Percentiles rank a stretch among this genome's conserved stretches.
Evolutionary conservation across 345 rosid species (phyloP).

Genomic region (Rhizophora apiculata): DNA sequence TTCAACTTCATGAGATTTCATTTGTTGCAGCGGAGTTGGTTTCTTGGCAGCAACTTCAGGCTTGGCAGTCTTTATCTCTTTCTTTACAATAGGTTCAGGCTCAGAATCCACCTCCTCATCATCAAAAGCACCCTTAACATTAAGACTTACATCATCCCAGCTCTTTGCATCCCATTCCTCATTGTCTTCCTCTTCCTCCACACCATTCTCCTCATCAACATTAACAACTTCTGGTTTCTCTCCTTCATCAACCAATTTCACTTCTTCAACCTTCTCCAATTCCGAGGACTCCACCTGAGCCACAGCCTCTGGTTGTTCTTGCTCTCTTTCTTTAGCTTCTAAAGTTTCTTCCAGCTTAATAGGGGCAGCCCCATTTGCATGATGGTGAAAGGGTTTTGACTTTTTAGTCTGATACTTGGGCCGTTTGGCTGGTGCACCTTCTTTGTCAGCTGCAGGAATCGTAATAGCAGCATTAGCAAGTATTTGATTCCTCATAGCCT

Average conservation of each 20-base stretch:
- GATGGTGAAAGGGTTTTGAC: constrained; percentile 55
- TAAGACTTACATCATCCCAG: constrained; percentile 86
- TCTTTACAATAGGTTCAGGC: constrained; percentile 50
- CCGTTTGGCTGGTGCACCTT: constrained; percentile 55
- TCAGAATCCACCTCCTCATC: constrained; percentile 79
- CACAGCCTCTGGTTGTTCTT: constrained; percentile 33
- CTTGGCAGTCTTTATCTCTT: constrained; percentile 46
- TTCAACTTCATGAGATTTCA: constrained; percentile 31
- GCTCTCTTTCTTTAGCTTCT: constrained; percentile 25
- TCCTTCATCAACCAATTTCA: constrained; percentile 34
- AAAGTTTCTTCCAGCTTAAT: constrained; percentile 29
- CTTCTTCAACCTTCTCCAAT: constrained; percentile 43
- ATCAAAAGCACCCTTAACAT: constrained; percentile 76
- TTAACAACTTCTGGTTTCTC: constrained; percentile 47
- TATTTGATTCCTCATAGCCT: constrained; percentile 83
- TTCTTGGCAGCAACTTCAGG: constrained; percentile 30
- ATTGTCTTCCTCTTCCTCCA: constrained; percentile 73
- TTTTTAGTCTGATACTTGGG: constrained; percentile 81
- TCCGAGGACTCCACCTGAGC: constrained; percentile 43
- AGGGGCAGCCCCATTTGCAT: constrained; percentile 52
- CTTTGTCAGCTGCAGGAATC: constrained; percentile 45
- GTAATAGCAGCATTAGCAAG: constrained; percentile 46
- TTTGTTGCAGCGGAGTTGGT: constrained; percentile 23
- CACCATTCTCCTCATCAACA: constrained; percentile 48
- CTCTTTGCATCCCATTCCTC: constrained; percentile 97